phyloP scores from a whole-genome alignment of 108 stramenopile species.

The Aureococcus anophagefferens region DNA sequence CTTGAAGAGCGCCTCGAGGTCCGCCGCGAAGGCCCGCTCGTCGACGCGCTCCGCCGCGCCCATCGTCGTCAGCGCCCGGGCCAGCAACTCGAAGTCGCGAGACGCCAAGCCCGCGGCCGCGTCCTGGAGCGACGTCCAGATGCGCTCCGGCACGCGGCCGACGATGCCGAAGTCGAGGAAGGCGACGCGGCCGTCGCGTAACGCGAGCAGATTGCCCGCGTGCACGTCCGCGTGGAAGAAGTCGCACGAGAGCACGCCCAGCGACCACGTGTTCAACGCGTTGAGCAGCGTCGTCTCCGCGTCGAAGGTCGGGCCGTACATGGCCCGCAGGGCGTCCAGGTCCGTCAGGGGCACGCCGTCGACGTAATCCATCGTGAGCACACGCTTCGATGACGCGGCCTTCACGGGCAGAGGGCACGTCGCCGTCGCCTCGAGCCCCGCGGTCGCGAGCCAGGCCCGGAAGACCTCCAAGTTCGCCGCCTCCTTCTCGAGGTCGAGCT shows the following conservation, averaged over 20 bases:
- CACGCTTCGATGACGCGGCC: slow-evolving; percentile 55
- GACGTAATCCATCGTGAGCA: slow-evolving; percentile 81
- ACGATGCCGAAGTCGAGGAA: slow-evolving; percentile 84
- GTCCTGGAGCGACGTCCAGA: slow-evolving; percentile 72
- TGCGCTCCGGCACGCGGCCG: slow-evolving; percentile 72
- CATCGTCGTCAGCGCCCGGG: slow-evolving; percentile 70
- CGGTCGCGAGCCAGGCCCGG: slow-evolving; percentile 58
- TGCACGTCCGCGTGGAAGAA: slow-evolving; percentile 97
- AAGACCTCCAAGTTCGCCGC: slow-evolving; percentile 77
- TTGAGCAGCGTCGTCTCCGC: slow-evolving; percentile 73
- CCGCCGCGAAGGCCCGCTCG: slow-evolving; percentile 62
- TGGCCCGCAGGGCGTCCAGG: slow-evolving; percentile 43
- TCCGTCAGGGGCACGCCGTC: slow-evolving; percentile 78
- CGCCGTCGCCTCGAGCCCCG: slow-evolving; percentile 50
- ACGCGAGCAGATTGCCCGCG: slow-evolving; percentile 64
- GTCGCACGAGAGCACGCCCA: slow-evolving; percentile 70
- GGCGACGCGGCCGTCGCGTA: background rate
- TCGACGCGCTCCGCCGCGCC: slow-evolving; percentile 85
- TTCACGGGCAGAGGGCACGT: slow-evolving; percentile 42
- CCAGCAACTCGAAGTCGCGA: slow-evolving; percentile 73
- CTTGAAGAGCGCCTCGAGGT: slow-evolving; percentile 70
- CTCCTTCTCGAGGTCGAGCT: slow-evolving; percentile 84
- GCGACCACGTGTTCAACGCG: slow-evolving; percentile 87
- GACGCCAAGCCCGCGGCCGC: slow-evolving; percentile 59
- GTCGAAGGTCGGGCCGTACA: slow-evolving; percentile 22